These are phyloP conservation scores for Neospora caninum DNA, from an alignment of 169 alveolate species.

Conservation along the genomic window DNA sequence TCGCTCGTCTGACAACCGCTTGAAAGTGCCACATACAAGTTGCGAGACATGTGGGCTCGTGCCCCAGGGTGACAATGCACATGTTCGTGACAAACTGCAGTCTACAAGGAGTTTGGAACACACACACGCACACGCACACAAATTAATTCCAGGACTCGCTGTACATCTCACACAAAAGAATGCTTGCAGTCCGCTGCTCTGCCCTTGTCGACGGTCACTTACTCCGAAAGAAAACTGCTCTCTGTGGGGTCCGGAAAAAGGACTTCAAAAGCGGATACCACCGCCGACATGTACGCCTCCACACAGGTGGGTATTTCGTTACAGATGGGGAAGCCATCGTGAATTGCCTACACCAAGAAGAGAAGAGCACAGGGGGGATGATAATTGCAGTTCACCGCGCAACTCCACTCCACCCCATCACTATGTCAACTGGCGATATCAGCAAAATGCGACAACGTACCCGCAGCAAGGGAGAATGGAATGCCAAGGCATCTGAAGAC, in stretches of 20 bases:
- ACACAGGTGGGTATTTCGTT: conserved; percentile 57
- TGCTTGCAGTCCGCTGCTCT: background rate
- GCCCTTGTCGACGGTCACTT: background rate
- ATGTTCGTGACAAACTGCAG: conserved; percentile 6
- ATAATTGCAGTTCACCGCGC: background rate
- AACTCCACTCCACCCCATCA: background rate
- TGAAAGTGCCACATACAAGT: background rate
- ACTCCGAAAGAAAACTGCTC: conserved; percentile 36
- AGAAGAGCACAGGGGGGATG: background rate
- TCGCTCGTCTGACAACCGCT: background rate
- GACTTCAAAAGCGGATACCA: conserved; percentile 17
- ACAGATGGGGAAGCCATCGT: conserved; percentile 58
- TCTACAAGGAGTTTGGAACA: background rate
- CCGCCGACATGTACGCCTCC: conserved; percentile 57
- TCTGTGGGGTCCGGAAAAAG: conserved; percentile 29
- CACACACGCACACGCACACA: background rate
- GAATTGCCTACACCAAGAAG: conserved; percentile 37
- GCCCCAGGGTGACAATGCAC: background rate
- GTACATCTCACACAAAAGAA: too few relatives aligned
- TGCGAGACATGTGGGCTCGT: background rate
- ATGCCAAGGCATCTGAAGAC: conserved; percentile 3
- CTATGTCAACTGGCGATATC: background rate
- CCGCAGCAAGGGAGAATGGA: conserved; percentile 34
- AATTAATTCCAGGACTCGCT: background rate
- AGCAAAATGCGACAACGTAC: background rate